Percentiles rank a stretch among this genome's conserved stretches.
These are phyloP conservation scores for Alternaria solani DNA, from an alignment of 2,329 filamentous ascomycete species.

Conservation along the genomic window DNA sequence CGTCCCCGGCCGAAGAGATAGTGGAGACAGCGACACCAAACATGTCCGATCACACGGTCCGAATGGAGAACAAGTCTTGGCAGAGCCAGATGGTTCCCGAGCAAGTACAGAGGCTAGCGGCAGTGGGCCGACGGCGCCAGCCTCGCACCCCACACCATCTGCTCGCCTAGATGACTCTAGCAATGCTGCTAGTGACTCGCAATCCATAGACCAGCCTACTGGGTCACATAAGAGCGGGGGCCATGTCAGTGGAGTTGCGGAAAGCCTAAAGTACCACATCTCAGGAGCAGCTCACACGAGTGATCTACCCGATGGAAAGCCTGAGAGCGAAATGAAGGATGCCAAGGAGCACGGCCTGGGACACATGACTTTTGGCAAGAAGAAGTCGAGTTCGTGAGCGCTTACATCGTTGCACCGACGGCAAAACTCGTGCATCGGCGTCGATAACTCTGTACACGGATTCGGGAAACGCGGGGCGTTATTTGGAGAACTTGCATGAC, in stretches of 20 bases:
- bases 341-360: conserved; percentile 46
- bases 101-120: conserved; percentile 23
- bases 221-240: conserved; percentile 31
- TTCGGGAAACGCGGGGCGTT: conserved; percentile 11
- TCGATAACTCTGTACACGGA: background rate
- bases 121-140: conserved; percentile 22
- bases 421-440: background rate
- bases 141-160: conserved; percentile 26
- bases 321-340: conserved; percentile 51
- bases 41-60: conserved; percentile 52
- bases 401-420: background rate
- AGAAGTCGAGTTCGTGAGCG: conserved; percentile 30
- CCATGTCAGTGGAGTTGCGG: conserved; percentile 31
- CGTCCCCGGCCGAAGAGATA: conserved; percentile 35
- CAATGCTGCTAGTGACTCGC: conserved; percentile 8
- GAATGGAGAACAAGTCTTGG: conserved; percentile 42
- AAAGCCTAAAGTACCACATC: conserved; percentile 40
- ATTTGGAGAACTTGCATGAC: conserved; percentile 16
- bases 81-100: conserved; percentile 35
- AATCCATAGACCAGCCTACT: conserved; percentile 7
- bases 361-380: conserved; percentile 37
- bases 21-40: conserved; percentile 49
- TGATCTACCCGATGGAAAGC: conserved; percentile 54
- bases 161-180: conserved; percentile 25
- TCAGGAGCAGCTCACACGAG: conserved; percentile 47